A percentile compares a stretch with the other conserved stretches of the same genome.
Conservation (phyloP, 257 asterid genomes). For the Solanum appendiculatum region DNA sequence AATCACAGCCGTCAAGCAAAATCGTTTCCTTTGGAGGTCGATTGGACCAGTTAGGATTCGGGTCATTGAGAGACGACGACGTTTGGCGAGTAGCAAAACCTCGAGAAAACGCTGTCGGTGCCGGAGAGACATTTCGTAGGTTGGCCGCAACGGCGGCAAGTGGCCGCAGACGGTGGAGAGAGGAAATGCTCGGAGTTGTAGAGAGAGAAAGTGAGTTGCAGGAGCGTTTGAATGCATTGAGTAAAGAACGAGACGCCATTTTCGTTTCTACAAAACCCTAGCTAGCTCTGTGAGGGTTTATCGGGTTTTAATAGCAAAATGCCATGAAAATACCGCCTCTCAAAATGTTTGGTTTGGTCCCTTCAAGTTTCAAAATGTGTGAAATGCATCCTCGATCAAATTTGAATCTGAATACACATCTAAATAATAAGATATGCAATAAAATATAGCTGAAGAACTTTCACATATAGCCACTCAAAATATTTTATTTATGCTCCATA, state of each 20-base stretch:
- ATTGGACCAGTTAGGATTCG: slow-evolving; percentile 87
- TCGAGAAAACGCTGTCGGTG: slow-evolving; percentile 12
- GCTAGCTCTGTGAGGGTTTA: neutral
- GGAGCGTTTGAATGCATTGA: slow-evolving; percentile 28
- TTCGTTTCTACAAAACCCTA: neutral
- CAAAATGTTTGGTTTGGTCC: neutral
- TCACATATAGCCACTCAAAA: too few species aligned
- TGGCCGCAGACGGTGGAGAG: slow-evolving; percentile 53
- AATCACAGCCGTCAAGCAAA: neutral
- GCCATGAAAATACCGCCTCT: neutral
- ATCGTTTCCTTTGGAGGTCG: slow-evolving; percentile 96
- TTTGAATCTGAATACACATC: neutral
- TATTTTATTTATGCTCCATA: too few species aligned
- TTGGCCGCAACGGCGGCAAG: slow-evolving; percentile 23
- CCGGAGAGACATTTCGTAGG: slow-evolving; percentile 20
- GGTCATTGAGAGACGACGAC: slow-evolving; percentile 60
- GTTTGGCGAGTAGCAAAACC: slow-evolving; percentile 59
- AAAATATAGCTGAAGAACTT: too few species aligned
- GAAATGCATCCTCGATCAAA: neutral
- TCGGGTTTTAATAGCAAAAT: neutral
- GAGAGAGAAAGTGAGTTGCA: slow-evolving; percentile 7
- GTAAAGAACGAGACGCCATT: slow-evolving; percentile 64
- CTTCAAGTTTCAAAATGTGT: neutral
- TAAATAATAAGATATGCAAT: neutral
- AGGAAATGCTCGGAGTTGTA: slow-evolving; percentile 9